Conservation (phyloP, 2,329 filamentous ascomycete species). For the Truncatella angustata region DNA sequence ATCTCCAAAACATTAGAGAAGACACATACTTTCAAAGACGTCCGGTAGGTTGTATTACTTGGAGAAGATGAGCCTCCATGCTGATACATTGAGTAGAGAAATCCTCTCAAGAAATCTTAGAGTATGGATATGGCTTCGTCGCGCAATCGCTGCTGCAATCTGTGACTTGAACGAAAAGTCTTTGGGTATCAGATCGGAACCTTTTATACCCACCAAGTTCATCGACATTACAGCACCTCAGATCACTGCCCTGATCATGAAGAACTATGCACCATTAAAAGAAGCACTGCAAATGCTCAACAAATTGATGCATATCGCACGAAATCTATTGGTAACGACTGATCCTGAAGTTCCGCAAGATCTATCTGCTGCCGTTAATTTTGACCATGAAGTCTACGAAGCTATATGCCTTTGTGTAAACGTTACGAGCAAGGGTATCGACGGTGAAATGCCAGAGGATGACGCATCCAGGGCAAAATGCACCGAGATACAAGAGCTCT, state of each 20-base stretch:
- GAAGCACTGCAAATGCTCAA: slow-evolving; percentile 63
- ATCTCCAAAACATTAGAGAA: slow-evolving; percentile 61
- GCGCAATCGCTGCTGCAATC: slow-evolving; percentile 60
- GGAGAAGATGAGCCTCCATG: not conserved
- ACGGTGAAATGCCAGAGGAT: slow-evolving; percentile 59
- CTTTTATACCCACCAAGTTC: slow-evolving; percentile 51
- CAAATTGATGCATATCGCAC: slow-evolving; percentile 65
- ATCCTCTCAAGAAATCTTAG: slow-evolving; percentile 60
- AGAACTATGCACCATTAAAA: slow-evolving; percentile 59
- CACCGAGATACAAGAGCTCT: slow-evolving; percentile 63
- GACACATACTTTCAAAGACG: slow-evolving; percentile 59
- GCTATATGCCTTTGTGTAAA: slow-evolving; percentile 65
- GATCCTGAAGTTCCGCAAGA: slow-evolving; percentile 66
- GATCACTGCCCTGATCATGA: slow-evolving; percentile 60
- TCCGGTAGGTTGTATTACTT: slow-evolving; percentile 43
- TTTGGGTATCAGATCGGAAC: slow-evolving; percentile 52
- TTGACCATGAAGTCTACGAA: slow-evolving; percentile 65
- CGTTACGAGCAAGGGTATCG: slow-evolving; percentile 66
- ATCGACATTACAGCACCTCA: slow-evolving; percentile 57
- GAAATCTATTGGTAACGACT: slow-evolving; percentile 63
- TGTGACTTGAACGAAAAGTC: slow-evolving; percentile 60
- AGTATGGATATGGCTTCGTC: slow-evolving; percentile 64
- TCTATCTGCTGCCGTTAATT: slow-evolving; percentile 61
- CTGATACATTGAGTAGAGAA: slow-evolving; percentile 40
- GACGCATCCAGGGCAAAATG: slow-evolving; percentile 55